Conservation (phyloP, 768 basidiomycete genomes). For the Agaricus blazei region DNA sequence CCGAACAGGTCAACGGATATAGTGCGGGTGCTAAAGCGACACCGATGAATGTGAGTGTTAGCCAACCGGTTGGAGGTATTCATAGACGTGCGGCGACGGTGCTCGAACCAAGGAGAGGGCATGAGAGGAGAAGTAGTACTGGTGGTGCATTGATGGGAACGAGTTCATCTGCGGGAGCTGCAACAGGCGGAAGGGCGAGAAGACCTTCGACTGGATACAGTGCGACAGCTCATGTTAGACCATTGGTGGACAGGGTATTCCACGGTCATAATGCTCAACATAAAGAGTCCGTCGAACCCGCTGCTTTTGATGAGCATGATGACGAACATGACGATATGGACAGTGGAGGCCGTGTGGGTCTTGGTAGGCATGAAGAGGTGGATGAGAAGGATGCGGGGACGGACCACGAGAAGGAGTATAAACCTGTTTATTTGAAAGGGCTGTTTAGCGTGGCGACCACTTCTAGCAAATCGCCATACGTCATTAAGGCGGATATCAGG, state of each 20-base stretch:
- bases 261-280: conserved; percentile 10
- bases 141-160: conserved; percentile 49
- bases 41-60: conserved; percentile 35
- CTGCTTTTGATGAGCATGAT: conserved; percentile 22
- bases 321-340: conserved; percentile 20
- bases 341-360: conserved; percentile 40
- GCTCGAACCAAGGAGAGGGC: conserved; percentile 61
- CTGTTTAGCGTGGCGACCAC: conserved; percentile 97
- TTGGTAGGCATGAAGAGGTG: conserved; percentile 37
- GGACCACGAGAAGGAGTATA: conserved; percentile 64
- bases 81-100: conserved; percentile 79
- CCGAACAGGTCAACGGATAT: conserved; percentile 2
- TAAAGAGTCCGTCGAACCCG: neutral
- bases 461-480: conserved; percentile 77
- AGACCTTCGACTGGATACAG: conserved; percentile 68
- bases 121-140: conserved; percentile 75
- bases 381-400: conserved; percentile 31
- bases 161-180: conserved; percentile 11
- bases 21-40: conserved; percentile 10
- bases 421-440: conserved; percentile 94
- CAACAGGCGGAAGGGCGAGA: conserved; percentile 48
- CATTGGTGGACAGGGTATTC: conserved; percentile 45
- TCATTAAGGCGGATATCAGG: conserved; percentile 80
- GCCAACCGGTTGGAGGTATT: conserved; percentile 51
- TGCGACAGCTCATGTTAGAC: conserved; percentile 21